Percentiles rank a stretch among this genome's conserved stretches.
Conservation (phyloP, 805 yeast genomes). For the Debaryomyces maramus region DNA sequence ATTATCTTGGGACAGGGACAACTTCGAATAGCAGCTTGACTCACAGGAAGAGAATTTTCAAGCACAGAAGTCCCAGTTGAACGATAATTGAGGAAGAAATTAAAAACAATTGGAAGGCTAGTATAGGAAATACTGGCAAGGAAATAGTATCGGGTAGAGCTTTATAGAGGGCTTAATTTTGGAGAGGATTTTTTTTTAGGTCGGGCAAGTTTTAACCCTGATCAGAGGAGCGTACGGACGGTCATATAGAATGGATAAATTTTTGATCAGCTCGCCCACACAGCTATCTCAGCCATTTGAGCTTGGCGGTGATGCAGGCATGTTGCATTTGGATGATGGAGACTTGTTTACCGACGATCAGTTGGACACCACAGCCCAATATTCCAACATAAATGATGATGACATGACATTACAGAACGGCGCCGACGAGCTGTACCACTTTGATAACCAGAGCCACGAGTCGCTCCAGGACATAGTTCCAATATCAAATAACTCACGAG, state of each 20-base stretch:
- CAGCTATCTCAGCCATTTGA: slow-evolving; percentile 36
- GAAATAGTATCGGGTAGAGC: too few species aligned
- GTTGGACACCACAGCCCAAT: slow-evolving; percentile 2
- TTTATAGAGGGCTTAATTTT: too few species aligned
- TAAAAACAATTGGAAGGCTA: too few species aligned
- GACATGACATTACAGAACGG: slow-evolving; percentile 3
- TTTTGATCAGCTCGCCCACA: slow-evolving; percentile 40
- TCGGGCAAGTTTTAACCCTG: too few species aligned
- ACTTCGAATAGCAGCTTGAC: too few species aligned
- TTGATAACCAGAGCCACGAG: slow-evolving; percentile 1
- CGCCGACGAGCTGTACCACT: slow-evolving; percentile 2
- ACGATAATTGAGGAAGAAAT: too few species aligned
- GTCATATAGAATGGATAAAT: slow-evolving; percentile 33
- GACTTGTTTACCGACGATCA: slow-evolving; percentile 10
- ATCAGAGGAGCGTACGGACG: neutral
- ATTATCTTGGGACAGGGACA: too few species aligned
- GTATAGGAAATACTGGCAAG: too few species aligned
- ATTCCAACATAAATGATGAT: slow-evolving; percentile 5
- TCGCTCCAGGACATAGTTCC: slow-evolving; percentile 10
- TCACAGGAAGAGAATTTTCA: too few species aligned
- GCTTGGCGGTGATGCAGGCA: slow-evolving; percentile 9
- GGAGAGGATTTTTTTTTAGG: too few species aligned
- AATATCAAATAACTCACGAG: slow-evolving; percentile 9
- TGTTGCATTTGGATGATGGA: slow-evolving; percentile 7
- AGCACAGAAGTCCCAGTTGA: too few species aligned